phyloP scores from a whole-genome alignment of 2,329 filamentous ascomycete species.

The Cladosporium phlei region DNA sequence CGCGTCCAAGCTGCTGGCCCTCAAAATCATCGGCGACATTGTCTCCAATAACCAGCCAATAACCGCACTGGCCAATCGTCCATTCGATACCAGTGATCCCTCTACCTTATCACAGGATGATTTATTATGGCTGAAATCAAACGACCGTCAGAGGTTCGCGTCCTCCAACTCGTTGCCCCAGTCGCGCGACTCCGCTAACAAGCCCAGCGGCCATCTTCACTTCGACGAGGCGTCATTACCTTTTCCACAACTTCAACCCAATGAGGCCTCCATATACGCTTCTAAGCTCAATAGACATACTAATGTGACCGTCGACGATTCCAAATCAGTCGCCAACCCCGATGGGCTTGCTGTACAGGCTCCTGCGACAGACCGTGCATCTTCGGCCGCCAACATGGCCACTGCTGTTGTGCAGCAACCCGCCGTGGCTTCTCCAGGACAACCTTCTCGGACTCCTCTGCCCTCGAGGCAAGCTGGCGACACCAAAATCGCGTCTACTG shows the following conservation, averaged over 20 bases:
- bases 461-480: not conserved
- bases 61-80: slow-evolving; percentile 11
- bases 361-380: slow-evolving; percentile 13
- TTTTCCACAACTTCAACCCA: slow-evolving; percentile 26
- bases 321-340: slow-evolving; percentile 11
- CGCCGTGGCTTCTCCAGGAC: not conserved
- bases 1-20: slow-evolving; percentile 10
- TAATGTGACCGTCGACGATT: slow-evolving; percentile 13
- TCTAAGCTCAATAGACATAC: slow-evolving; percentile 24
- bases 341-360: slow-evolving; percentile 19
- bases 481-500: not conserved
- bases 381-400: slow-evolving; percentile 13
- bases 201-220: slow-evolving; percentile 46
- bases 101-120: slow-evolving; percentile 13
- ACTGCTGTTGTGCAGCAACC: slow-evolving; percentile 9
- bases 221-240: slow-evolving; percentile 55
- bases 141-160: slow-evolving; percentile 50
- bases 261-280: slow-evolving; percentile 26
- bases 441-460: not conserved
- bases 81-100: slow-evolving; percentile 12
- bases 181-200: slow-evolving; percentile 11
- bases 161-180: slow-evolving; percentile 1
- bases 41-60: slow-evolving; percentile 17
- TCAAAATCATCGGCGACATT: slow-evolving; percentile 16
- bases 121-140: slow-evolving; percentile 42